Conservation (phyloP, 805 yeast species). For the Yamadazyma sp. region DNA sequence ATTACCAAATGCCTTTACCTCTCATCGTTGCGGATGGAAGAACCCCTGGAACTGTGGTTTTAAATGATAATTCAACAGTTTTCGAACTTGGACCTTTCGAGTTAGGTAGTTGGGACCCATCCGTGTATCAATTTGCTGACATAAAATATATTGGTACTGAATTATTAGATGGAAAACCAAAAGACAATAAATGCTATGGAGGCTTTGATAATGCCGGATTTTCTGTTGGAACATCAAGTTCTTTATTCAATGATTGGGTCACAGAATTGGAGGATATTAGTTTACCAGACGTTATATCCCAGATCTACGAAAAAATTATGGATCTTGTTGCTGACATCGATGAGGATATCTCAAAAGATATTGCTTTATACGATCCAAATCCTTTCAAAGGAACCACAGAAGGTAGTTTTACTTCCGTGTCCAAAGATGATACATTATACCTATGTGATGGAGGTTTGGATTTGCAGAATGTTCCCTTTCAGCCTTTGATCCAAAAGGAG, state of each 20-base stretch:
- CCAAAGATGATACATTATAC: constrained; percentile 21
- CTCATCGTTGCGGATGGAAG: constrained; percentile 35
- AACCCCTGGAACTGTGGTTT: constrained; percentile 27
- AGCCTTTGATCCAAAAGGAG: constrained; percentile 31
- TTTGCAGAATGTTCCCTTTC: constrained; percentile 33
- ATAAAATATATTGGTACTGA: constrained; percentile 68
- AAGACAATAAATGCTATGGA: constrained; percentile 46
- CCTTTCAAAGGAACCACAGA: constrained; percentile 49
- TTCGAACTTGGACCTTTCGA: constrained; percentile 39
- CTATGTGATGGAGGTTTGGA: constrained; percentile 42
- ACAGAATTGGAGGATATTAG: constrained; percentile 47
- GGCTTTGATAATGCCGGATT: constrained; percentile 84
- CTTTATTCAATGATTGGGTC: constrained; percentile 68
- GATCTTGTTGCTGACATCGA: constrained; percentile 42
- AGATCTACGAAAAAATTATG: constrained; percentile 21
- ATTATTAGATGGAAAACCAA: constrained; percentile 56
- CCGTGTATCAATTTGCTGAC: constrained; percentile 61
- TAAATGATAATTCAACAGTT: constrained; percentile 33
- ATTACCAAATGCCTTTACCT: constrained; percentile 38
- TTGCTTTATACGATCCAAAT: constrained; percentile 69
- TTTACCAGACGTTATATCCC: constrained; percentile 18
- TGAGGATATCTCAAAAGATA: constrained; percentile 51
- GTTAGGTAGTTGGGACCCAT: constrained; percentile 86
- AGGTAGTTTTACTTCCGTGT: constrained; percentile 16
- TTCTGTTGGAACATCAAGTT: constrained; percentile 77